Evolutionary conservation across 164 flowering plant genomes (phyloP).

Genomic region (Vitis riparia): DNA sequence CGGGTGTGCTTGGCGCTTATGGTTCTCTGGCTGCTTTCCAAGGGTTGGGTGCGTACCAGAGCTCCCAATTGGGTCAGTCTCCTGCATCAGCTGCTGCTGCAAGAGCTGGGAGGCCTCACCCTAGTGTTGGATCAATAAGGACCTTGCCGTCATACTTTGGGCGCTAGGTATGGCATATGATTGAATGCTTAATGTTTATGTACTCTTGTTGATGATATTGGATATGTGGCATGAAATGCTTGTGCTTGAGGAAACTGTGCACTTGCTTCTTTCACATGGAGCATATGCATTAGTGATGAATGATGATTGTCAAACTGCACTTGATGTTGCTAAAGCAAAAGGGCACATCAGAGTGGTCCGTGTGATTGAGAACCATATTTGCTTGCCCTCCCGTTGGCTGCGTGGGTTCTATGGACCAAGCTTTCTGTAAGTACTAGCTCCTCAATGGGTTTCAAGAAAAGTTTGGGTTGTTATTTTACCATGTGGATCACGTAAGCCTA

Average conservation of each 20-base stretch:
- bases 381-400: conserved; percentile 92
- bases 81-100: no score
- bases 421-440: conserved; percentile 72
- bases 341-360: conserved; percentile 75
- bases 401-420: conserved; percentile 83
- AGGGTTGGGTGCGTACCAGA: no score
- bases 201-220: no score
- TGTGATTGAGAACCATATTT: conserved; percentile 79
- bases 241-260: conserved; percentile 53
- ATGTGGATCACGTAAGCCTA: conserved; percentile 55
- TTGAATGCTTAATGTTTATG: no score
- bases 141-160: no score
- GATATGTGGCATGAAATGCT: no score
- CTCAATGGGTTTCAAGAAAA: conserved; percentile 78
- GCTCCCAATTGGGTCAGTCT: no score
- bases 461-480: conserved; percentile 89
- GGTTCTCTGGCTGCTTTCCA: no score
- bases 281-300: conserved; percentile 78
- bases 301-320: conserved; percentile 83
- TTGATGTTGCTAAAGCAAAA: conserved; percentile 82
- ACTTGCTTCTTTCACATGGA: conserved; percentile 80
- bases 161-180: no score
- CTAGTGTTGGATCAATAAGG: no score
- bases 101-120: no score
- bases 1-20: no score